Base-by-base conservation (phyloP, 495 filamentous ascomycete genomes). In the Talaromyces ruber region DNA sequence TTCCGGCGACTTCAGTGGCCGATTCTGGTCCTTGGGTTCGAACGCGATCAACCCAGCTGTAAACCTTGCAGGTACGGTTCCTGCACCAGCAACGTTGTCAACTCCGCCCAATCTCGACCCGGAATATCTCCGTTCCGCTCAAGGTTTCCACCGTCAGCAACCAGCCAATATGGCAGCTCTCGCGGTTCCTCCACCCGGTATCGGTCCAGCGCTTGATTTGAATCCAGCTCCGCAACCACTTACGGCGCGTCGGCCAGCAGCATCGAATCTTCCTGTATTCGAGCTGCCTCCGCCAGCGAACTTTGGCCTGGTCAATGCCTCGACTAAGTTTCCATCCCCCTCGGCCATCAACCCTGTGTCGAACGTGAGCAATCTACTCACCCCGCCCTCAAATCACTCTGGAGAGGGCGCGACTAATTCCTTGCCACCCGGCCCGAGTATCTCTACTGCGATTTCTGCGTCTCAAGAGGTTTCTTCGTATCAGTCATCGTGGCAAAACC, bases 341-440 rank as follows among this genome's bases (percentile, higher is more conserved):
- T 70, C 72, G 72, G 70, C 64, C 74, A 70, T 77, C 61, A 68
- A 76, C 71, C 68, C 79, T 2, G 66, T 71, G 60, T 71, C 71
- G 68, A 84, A 70, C 60, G 79, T 84, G 61, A 84, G 80, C 64
- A 88, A 82, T 63, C 77, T 88, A 28, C 72, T 86, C 60, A 89
- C 84, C 6, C 83, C 84, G 29, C 86, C 85, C 62, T 81, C 82
- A 53, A 83, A 80, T 70, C 77, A 86, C 37, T 76, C 83, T n/a
- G 79, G 80, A 58, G 89, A 92, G 63, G 81, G 82, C 62, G 66
- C 86, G 4, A 80, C 82, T 68, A 83, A 73, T 63, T 76, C 73
- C 64, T 81, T 75, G 66, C 79, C 83, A n/a, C 73, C 76, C 63
- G 80, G 82, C 18, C 78, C 76, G 25, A 74, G 71, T 28, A 59